Percentiles rank a stretch among this genome's conserved stretches.
Conservation (phyloP, 2,329 filamentous ascomycete genomes). For the Colletotrichum caudatum region DNA sequence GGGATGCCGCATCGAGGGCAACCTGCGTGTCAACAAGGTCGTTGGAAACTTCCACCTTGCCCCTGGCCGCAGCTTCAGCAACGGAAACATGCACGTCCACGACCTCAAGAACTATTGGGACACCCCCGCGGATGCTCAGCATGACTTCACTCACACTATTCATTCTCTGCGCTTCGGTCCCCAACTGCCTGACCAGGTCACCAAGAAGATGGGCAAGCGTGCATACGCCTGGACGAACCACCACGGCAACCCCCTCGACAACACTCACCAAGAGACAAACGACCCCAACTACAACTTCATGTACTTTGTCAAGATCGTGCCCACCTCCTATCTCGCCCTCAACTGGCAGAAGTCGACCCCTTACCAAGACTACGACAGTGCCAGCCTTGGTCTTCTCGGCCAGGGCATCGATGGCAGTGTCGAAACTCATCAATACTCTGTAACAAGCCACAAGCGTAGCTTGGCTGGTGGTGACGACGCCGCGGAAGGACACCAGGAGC, state of each 20-base stretch:
- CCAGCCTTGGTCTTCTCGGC: conserved; percentile 77
- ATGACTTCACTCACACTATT: conserved; percentile 90
- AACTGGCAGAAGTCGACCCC: conserved; percentile 79
- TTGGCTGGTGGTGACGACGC: conserved; percentile 85
- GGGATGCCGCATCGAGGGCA: conserved; percentile 93
- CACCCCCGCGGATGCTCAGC: conserved; percentile 72
- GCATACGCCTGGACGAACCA: conserved; percentile 83
- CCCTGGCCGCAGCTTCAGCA: conserved; percentile 94
- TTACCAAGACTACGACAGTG: conserved; percentile 61
- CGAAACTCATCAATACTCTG: conserved; percentile 98
- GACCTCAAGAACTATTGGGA: conserved; percentile 97
- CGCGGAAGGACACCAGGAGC: conserved; percentile 90
- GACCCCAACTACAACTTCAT: conserved; percentile 95
- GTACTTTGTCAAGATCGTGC: conserved; percentile 99
- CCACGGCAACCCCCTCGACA: conserved; percentile 91
- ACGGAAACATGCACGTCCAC: conserved; percentile 96
- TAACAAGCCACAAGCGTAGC: conserved; percentile 95
- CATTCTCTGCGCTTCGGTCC: conserved; percentile 94
- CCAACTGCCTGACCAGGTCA: conserved; percentile 81
- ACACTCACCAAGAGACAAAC: conserved; percentile 78
- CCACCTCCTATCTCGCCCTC: conserved; percentile 92
- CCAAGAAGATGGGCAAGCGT: conserved; percentile 66
- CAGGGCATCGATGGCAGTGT: conserved; percentile 80
- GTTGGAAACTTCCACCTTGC: conserved; percentile 99
- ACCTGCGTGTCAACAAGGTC: conserved; percentile 96